phyloP scores from a whole-genome alignment of 2,329 filamentous ascomycete genomes.

The Cryphonectria carpinicola region DNA sequence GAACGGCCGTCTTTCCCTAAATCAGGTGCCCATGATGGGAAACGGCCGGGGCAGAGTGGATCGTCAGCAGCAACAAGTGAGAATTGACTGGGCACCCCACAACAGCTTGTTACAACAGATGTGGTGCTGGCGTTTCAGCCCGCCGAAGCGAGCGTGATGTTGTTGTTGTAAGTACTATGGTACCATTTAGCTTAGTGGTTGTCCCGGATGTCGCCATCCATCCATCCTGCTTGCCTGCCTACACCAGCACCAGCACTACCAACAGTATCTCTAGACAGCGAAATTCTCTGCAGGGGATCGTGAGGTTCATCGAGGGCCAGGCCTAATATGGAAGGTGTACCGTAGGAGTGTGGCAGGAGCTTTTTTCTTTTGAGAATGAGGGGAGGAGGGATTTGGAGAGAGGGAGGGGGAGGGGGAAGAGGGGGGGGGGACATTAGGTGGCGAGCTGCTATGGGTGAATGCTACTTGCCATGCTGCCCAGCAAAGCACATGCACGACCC shows the following conservation, averaged over 20 bases:
- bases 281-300: background rate
- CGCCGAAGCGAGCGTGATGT: slow-evolving; percentile 6
- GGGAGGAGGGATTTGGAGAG: background rate
- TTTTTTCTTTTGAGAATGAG: background rate
- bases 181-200: background rate
- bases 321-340: slow-evolving; percentile 10
- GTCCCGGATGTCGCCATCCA: background rate
- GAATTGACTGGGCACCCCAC: background rate
- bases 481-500: slow-evolving; percentile 8
- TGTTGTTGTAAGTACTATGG: background rate
- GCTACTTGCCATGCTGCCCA: background rate
- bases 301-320: background rate
- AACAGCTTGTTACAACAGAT: background rate
- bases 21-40: background rate
- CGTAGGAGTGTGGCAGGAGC: background rate
- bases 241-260: background rate
- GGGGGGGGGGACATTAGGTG: background rate
- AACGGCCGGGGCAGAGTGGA: background rate
- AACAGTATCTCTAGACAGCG: background rate
- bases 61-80: background rate
- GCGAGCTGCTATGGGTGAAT: background rate
- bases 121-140: slow-evolving; percentile 14
- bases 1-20: background rate
- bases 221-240: background rate
- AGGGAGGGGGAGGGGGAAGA: background rate